phyloP scores from a whole-genome alignment of 1,284 basidiomycete genomes.

The Malassezia cuniculi region DNA sequence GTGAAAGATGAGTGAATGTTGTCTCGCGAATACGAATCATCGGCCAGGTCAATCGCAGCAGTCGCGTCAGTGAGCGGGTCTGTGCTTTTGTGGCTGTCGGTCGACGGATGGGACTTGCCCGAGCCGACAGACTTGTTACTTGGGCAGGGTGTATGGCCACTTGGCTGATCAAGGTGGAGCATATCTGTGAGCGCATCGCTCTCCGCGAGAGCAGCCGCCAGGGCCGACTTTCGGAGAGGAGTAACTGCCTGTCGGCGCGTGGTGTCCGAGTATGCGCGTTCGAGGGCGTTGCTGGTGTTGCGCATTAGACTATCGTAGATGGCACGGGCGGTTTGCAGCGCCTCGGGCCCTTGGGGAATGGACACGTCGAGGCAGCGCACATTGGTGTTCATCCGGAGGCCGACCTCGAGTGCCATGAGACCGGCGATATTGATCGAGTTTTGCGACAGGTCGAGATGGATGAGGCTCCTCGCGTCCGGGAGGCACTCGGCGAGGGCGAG shows the following conservation, averaged over 20 bases:
- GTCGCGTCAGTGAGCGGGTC: too few species aligned
- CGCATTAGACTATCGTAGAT: constrained; percentile 1
- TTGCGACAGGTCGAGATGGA: constrained; percentile 57
- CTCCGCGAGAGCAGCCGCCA: constrained; percentile 4
- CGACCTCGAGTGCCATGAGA: constrained; percentile 57
- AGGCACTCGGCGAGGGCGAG: constrained; percentile 92
- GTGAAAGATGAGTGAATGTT: too few species aligned
- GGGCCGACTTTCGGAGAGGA: background rate
- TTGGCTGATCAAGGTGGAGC: too few species aligned
- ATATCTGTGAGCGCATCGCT: too few species aligned
- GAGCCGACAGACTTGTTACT: too few species aligned
- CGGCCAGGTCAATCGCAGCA: too few species aligned
- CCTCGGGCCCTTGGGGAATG: background rate
- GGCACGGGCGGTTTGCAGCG: background rate
- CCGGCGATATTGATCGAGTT: constrained; percentile 52
- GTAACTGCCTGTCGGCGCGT: background rate
- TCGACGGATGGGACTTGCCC: too few species aligned
- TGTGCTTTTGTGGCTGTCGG: too few species aligned
- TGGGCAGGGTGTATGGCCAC: too few species aligned
- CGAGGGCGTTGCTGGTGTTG: constrained; percentile 1
- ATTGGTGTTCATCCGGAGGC: constrained; percentile 67
- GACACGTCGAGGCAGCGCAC: constrained; percentile 78
- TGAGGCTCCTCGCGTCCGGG: constrained; percentile 69
- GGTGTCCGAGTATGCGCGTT: background rate
- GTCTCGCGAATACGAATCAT: too few species aligned